Evolutionary conservation across 768 basidiomycete species (phyloP), one percentile per base, ranked within the genome.

Genomic region (Mycena metata): DNA sequence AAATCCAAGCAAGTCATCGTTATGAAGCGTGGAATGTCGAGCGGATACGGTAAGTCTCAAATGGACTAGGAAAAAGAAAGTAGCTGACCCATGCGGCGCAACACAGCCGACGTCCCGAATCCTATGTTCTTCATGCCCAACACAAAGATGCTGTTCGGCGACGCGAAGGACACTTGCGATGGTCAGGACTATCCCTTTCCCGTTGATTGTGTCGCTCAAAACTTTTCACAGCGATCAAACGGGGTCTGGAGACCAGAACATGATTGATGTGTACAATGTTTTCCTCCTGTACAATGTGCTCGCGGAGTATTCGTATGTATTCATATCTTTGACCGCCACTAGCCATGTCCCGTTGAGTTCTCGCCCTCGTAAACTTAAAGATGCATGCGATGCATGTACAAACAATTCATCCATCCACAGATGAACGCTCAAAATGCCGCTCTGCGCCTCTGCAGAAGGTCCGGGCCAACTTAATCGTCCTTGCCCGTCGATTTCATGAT

Each of bases 101-200:
- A 26, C 69, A 56, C 78, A 92, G 94, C 95, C 59, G 94, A 96
- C 76, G 94, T 96, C 12, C 95, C 93, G 13, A 96, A 96, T 77
- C 95, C 95, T 21, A 92, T 96, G 91, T 96, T 96, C 84, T 96
- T 93, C 79, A 94, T 95, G 91, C 88, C 90, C 23, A 90, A 91
- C 50, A 92, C 95, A 24, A 93, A 91, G 81, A 96, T 96, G 95
- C 74, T 96, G 69, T 96, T 96, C 73, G 95, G 95, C 49, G 95
- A 96, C 78, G 95, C 95, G 39, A 95, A 95, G 76, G 92, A 93
- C 74, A 93, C 91, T 35, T 96, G 95, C 73, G 95, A 96, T 78
- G 94, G 92, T 91, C 66, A 72, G 82, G 70, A 66, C 17, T 16
- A 8, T 33, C 16, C 52, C 23, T 43, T 50, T 39, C 24, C 23